Evolutionary conservation across 441 rosid genomes (phyloP).

Genomic region (Jatropha multifida): DNA sequence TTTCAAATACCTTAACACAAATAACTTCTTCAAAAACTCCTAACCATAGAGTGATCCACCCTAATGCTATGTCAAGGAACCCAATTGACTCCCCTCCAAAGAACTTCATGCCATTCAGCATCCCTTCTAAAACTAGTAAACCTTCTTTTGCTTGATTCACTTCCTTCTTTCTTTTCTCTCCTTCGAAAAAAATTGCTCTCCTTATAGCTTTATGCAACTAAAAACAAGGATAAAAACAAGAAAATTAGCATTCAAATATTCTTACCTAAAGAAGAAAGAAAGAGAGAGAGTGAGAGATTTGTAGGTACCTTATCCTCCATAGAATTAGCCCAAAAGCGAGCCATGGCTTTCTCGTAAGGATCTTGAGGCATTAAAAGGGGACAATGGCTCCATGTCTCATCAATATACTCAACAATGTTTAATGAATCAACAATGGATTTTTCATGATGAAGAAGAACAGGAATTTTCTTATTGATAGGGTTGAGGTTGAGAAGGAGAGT

Average conservation of each 20-base stretch:
- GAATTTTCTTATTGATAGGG: slow-evolving; percentile 12
- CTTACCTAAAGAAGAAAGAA: too few species aligned
- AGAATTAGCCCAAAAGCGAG: slow-evolving; percentile 8
- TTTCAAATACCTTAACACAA: not conserved
- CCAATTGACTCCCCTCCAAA: slow-evolving; percentile 16
- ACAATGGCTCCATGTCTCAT: slow-evolving; percentile 13
- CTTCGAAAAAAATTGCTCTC: not conserved
- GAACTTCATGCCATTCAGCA: slow-evolving; percentile 3
- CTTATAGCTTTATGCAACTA: slow-evolving; percentile 5
- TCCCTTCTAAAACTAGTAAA: not conserved
- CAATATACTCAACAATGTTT: not conserved
- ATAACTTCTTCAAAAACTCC: not conserved
- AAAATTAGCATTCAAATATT: not conserved
- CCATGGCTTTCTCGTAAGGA: slow-evolving; percentile 15
- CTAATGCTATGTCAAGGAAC: not conserved
- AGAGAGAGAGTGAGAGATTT: too few species aligned
- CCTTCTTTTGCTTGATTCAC: slow-evolving; percentile 8
- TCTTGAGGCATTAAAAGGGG: slow-evolving; percentile 15
- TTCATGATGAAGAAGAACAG: slow-evolving; percentile 2
- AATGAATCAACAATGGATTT: slow-evolving; percentile 12
- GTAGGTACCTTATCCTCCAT: not conserved
- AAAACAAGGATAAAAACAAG: not conserved
- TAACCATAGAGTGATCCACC: not conserved
- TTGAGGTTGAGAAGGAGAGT: slow-evolving; percentile 12
- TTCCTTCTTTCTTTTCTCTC: slow-evolving; percentile 4